Conservation (phyloP, 768 basidiomycete species). For the Naganishia randhawae region DNA sequence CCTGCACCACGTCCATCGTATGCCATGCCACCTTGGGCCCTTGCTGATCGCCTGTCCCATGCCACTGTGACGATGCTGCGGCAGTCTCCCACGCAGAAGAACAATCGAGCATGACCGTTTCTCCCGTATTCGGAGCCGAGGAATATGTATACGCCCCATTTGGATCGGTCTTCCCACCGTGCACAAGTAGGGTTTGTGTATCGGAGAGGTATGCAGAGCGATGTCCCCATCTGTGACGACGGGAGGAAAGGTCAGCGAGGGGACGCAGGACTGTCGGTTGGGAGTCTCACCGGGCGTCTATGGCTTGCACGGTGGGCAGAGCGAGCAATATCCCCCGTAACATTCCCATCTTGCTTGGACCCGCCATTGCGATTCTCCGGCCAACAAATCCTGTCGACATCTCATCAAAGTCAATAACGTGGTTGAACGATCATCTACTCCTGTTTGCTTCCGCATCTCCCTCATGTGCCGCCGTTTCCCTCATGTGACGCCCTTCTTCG, state of each 20-base stretch:
- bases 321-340: neutral
- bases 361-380: neutral
- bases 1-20: neutral
- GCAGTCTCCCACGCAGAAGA: conserved; percentile 34
- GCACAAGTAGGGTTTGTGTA: conserved; percentile 59
- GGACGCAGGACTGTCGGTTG: neutral
- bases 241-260: neutral
- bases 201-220: conserved; percentile 58
- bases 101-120: conserved; percentile 68
- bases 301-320: neutral
- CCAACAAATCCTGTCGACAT: neutral
- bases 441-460: neutral
- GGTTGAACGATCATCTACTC: neutral
- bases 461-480: too few species aligned
- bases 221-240: conserved; percentile 73
- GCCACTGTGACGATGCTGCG: neutral
- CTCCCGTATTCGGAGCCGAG: conserved; percentile 68
- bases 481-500: neutral
- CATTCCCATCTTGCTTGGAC: neutral
- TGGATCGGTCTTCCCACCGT: conserved; percentile 76
- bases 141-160: conserved; percentile 67
- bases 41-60: neutral
- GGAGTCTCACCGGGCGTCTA: neutral
- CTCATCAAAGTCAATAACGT: neutral
- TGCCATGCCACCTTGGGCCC: neutral